phyloP scores from a whole-genome alignment of 2,329 filamentous ascomycete genomes.

The Cordyceps cicadae region DNA sequence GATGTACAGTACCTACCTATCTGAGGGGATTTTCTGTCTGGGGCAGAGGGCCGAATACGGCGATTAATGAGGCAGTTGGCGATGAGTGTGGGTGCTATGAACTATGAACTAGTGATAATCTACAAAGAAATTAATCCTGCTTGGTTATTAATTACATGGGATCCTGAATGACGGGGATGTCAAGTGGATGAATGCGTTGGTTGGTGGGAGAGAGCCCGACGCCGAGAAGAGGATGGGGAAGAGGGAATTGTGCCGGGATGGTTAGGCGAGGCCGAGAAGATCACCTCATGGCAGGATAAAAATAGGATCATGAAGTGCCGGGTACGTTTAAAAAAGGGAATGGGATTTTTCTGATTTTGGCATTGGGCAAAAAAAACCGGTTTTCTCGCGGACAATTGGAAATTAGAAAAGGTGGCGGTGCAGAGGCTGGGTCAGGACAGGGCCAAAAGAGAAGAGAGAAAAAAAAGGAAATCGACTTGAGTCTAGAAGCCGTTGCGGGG shows the following conservation, averaged over 20 bases:
- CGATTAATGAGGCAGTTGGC: slow-evolving; percentile 3
- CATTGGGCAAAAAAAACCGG: neutral
- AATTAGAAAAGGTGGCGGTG: slow-evolving; percentile 14
- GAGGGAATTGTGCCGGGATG: too few relatives aligned
- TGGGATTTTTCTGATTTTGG: neutral
- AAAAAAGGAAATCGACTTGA: too few relatives aligned
- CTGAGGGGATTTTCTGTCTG: neutral
- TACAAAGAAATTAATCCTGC: neutral
- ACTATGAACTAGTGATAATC: neutral
- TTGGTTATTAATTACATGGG: neutral
- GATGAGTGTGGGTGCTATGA: neutral
- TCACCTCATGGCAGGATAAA: neutral
- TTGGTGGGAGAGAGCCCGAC: too few relatives aligned
- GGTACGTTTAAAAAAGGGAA: neutral
- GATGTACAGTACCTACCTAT: slow-evolving; percentile 2
- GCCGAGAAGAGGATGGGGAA: too few relatives aligned
- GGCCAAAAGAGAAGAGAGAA: too few relatives aligned
- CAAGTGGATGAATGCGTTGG: too few relatives aligned
- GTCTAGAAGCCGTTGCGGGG: too few relatives aligned
- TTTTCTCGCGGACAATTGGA: neutral
- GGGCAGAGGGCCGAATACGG: neutral
- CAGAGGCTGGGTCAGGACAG: neutral
- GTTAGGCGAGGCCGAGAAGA: neutral
- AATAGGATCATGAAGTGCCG: neutral
- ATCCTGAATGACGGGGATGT: too few relatives aligned